These are phyloP conservation scores for Tylopilus sp. DNA, from an alignment of 768 basidiomycete genomes.

Conservation along the genomic window DNA sequence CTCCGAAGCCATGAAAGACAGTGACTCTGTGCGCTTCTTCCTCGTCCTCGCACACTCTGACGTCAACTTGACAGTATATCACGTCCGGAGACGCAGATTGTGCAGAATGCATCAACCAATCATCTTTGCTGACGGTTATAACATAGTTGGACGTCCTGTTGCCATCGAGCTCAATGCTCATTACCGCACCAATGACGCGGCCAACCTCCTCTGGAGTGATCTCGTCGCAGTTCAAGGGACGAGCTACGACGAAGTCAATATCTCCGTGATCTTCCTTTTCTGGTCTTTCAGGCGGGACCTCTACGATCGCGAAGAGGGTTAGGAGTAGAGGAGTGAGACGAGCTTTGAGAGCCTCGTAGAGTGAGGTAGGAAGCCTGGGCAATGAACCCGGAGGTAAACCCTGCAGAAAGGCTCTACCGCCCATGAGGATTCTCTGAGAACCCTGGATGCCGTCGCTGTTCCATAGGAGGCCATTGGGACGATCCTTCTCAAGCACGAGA, in stretches of 20 bases:
- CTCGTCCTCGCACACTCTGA: conserved; percentile 52
- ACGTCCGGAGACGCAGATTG: conserved; percentile 3
- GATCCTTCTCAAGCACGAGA: conserved; percentile 13
- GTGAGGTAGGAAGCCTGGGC: conserved; percentile 56
- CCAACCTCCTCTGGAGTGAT: conserved; percentile 38
- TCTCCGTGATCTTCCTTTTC: conserved; percentile 67
- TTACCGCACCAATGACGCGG: conserved; percentile 43
- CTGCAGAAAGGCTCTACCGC: conserved; percentile 64
- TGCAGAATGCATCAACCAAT: conserved; percentile 28
- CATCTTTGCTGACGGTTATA: conserved; percentile 41
- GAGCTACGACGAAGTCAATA: conserved; percentile 60
- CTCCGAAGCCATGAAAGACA: conserved; percentile 65
- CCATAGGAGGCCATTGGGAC: not conserved
- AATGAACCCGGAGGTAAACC: conserved; percentile 43
- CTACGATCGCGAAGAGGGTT: conserved; percentile 48
- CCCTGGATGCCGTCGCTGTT: not conserved
- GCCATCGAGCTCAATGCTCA: conserved; percentile 46
- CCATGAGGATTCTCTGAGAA: conserved; percentile 42
- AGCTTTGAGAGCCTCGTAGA: conserved; percentile 52
- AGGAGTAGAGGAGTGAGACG: conserved; percentile 41
- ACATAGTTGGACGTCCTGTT: conserved; percentile 66
- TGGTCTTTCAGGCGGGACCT: conserved; percentile 59
- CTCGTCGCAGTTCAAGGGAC: conserved; percentile 31
- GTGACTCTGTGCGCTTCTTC: conserved; percentile 48
- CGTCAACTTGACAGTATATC: conserved; percentile 54